phyloP scores from a whole-genome alignment of 495 filamentous ascomycete genomes.

The Aspergillus sclerotiicarbonarius region DNA sequence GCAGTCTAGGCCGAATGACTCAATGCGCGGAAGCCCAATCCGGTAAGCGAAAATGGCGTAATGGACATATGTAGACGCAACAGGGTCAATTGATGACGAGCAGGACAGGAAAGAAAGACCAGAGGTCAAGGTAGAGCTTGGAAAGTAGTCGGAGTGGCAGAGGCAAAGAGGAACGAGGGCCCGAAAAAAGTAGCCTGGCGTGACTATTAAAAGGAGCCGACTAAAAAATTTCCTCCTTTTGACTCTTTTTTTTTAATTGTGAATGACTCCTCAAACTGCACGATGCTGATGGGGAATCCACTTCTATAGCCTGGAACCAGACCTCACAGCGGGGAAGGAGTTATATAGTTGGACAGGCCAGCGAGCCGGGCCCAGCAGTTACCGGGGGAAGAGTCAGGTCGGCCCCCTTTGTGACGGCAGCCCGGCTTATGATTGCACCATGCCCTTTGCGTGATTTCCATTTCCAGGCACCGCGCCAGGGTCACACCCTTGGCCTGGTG shows the following conservation, averaged over 20 bases:
- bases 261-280: background rate
- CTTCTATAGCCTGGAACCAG: conserved; percentile 17
- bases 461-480: conserved; percentile 17
- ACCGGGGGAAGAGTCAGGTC: conserved; percentile 16
- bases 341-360: conserved; percentile 22
- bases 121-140: conserved; percentile 4
- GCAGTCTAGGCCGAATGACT: conserved; percentile 4
- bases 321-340: conserved; percentile 22
- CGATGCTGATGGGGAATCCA: conserved; percentile 10
- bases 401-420: conserved; percentile 17
- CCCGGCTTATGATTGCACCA: conserved; percentile 20
- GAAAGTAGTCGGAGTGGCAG: conserved; percentile 15
- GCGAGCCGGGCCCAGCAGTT: conserved; percentile 16
- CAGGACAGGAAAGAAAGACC: background rate
- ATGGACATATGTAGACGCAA: background rate
- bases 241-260: conserved; percentile 16
- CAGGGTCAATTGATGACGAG: background rate
- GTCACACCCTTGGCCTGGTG: conserved; percentile 20
- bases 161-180: background rate
- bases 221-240: conserved; percentile 14
- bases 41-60: background rate
- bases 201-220: background rate
- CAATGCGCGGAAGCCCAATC: conserved; percentile 11
- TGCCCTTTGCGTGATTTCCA: background rate
- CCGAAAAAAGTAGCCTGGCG: background rate